phyloP scores from a whole-genome alignment of 768 basidiomycete genomes.

The Termitomyces sp. region DNA sequence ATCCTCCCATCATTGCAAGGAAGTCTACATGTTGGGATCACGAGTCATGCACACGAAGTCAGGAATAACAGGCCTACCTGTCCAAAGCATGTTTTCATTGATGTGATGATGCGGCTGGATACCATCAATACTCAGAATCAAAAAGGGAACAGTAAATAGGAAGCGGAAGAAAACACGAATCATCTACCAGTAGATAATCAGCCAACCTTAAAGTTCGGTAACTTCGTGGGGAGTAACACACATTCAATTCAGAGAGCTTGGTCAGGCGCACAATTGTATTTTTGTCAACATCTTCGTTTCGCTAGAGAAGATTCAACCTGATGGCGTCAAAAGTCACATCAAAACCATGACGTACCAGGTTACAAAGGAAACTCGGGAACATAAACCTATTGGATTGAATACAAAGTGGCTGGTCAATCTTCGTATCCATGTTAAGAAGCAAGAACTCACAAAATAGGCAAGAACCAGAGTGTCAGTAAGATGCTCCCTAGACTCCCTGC shows the following conservation, averaged over 20 bases:
- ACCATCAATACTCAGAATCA: conserved; percentile 70
- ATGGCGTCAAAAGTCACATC: not conserved
- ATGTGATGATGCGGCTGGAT: conserved; percentile 55
- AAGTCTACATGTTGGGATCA: conserved; percentile 39
- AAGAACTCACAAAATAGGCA: conserved; percentile 54
- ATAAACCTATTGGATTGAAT: conserved; percentile 55
- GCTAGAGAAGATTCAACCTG: conserved; percentile 29
- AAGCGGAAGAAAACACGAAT: conserved; percentile 73
- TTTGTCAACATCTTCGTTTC: conserved; percentile 57
- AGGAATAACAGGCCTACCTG: conserved; percentile 34
- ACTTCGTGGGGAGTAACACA: conserved; percentile 18
- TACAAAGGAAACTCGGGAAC: conserved; percentile 65
- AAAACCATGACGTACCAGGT: conserved; percentile 43
- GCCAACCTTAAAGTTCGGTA: not conserved
- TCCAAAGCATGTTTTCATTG: conserved; percentile 57
- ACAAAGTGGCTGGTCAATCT: conserved; percentile 11
- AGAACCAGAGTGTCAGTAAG: conserved; percentile 69
- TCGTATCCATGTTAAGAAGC: not conserved
- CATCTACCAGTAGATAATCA: conserved; percentile 33
- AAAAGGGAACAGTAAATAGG: conserved; percentile 59
- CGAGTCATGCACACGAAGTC: not conserved
- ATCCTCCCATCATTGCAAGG: conserved; percentile 49
- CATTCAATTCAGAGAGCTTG: conserved; percentile 82
- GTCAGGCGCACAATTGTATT: conserved; percentile 67
- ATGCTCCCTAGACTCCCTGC: conserved; percentile 67